A percentile compares a stretch with the other conserved stretches of the same genome.
Evolutionary conservation across 257 asterid genomes (phyloP).

Genomic region (Linaria vulgaris): DNA sequence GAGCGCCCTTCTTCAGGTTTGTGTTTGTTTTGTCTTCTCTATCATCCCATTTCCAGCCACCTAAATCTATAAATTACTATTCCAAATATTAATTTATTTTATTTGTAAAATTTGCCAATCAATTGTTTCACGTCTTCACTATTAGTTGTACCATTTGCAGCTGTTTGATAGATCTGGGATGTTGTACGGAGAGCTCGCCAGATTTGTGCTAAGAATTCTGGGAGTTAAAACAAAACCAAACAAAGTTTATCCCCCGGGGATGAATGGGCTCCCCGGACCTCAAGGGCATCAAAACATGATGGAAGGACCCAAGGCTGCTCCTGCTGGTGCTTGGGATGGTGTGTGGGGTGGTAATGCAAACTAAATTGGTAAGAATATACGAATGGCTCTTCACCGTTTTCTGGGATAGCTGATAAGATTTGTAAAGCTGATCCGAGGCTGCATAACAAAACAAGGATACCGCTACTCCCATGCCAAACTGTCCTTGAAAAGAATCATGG

Average conservation of each 20-base stretch:
- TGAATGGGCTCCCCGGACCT: conserved; percentile 63
- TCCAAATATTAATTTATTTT: neutral
- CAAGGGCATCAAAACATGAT: conserved; percentile 52
- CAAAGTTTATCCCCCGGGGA: conserved; percentile 56
- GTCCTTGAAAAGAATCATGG: neutral
- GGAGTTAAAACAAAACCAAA: conserved; percentile 71
- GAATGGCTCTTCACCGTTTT: conserved; percentile 17
- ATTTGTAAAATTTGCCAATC: neutral
- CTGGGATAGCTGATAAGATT: conserved; percentile 18
- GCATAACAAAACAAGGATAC: conserved; percentile 22
- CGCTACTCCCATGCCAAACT: neutral
- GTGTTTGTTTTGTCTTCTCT: conserved; percentile 11
- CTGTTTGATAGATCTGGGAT: conserved; percentile 88
- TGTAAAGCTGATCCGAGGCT: conserved; percentile 11
- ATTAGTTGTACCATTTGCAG: conserved; percentile 42
- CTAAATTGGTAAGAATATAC: conserved; percentile 18
- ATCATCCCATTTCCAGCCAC: neutral
- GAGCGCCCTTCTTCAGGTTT: conserved; percentile 90
- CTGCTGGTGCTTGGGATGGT: conserved; percentile 70
- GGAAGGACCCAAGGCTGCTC: conserved; percentile 74
- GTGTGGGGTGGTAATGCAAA: conserved; percentile 63
- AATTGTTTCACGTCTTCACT: conserved; percentile 4
- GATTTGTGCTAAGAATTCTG: conserved; percentile 83
- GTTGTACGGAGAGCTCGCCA: conserved; percentile 91
- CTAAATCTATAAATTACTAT: neutral